Conservation (phyloP, 768 basidiomycete genomes). For the Auriscalpium vulgare region DNA sequence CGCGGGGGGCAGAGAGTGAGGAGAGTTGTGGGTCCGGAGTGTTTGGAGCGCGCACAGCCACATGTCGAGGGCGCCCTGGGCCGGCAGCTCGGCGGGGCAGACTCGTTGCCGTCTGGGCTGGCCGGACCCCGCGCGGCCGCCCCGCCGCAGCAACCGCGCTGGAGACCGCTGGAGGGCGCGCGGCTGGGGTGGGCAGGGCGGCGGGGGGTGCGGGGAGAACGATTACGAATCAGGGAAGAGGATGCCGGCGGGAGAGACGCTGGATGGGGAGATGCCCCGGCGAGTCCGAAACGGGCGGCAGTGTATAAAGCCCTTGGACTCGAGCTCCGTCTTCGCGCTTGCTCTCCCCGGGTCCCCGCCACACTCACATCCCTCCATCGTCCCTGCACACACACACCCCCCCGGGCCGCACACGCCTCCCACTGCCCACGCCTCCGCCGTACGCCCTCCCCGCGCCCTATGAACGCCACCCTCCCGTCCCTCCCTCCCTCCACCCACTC, state of each 20-base stretch:
- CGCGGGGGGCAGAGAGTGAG: too few relatives aligned
- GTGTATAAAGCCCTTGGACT: neutral
- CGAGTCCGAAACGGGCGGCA: neutral
- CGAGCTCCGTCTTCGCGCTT: too few relatives aligned
- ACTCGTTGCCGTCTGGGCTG: neutral
- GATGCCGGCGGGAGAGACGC: neutral
- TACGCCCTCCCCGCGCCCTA: conserved; percentile 7
- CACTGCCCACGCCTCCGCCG: neutral
- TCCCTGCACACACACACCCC: too few relatives aligned
- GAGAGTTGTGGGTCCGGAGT: too few relatives aligned
- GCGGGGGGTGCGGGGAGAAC: neutral
- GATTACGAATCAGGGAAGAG: neutral
- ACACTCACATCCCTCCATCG: too few relatives aligned
- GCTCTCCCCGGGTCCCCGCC: too few relatives aligned
- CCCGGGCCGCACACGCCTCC: too few relatives aligned
- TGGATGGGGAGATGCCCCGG: neutral
- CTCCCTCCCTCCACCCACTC: conserved; percentile 10
- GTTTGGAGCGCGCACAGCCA: neutral
- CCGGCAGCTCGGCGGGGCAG: neutral
- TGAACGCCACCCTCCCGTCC: conserved; percentile 12
- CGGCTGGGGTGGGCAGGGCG: neutral
- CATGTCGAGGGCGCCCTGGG: neutral
- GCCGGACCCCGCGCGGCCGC: too few relatives aligned
- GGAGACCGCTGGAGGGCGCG: neutral
- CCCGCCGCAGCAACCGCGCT: neutral